A percentile compares a stretch with the other conserved stretches of the same genome.
Evolutionary conservation across 495 filamentous ascomycete genomes (phyloP).

Genomic region (Viridothelium virens): DNA sequence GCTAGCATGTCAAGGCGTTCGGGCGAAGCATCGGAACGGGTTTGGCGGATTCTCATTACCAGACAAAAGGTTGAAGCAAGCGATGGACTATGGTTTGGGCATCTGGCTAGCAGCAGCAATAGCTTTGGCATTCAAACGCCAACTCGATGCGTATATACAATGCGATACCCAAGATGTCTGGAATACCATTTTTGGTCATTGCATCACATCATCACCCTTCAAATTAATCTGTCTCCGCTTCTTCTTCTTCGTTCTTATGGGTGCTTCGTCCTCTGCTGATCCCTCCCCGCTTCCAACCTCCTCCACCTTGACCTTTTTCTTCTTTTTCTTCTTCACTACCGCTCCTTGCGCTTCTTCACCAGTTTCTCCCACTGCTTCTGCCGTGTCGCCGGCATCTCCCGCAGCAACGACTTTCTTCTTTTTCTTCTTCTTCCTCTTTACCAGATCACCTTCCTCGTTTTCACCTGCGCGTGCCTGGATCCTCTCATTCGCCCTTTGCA

Average conservation of each 20-base stretch:
- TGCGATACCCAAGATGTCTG: background rate
- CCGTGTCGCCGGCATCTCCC: slow-evolving; percentile 6
- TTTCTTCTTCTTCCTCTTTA: slow-evolving; percentile 69
- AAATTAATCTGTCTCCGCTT: slow-evolving; percentile 26
- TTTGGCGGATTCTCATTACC: background rate
- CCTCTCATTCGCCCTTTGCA: slow-evolving; percentile 83
- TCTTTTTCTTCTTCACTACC: slow-evolving; percentile 48
- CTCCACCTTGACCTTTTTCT: slow-evolving; percentile 32
- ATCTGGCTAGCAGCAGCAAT: background rate
- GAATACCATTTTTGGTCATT: background rate
- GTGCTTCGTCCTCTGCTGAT: slow-evolving; percentile 1
- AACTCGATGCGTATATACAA: background rate
- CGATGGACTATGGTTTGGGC: background rate
- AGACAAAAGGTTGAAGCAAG: background rate
- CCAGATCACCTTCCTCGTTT: slow-evolving; percentile 60
- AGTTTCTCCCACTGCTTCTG: slow-evolving; percentile 1
- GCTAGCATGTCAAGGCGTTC: slow-evolving; percentile 5
- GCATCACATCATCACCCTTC: slow-evolving; percentile 16
- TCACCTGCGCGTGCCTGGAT: slow-evolving; percentile 63
- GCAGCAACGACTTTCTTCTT: slow-evolving; percentile 37
- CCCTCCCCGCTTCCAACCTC: slow-evolving; percentile 16
- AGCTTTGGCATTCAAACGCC: background rate
- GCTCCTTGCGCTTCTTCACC: slow-evolving; percentile 18
- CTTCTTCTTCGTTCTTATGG: slow-evolving; percentile 25
- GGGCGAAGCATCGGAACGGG: background rate